Base-by-base conservation (phyloP, 2,329 filamentous ascomycete genomes). In the Pseudogymnoascus sp. region DNA sequence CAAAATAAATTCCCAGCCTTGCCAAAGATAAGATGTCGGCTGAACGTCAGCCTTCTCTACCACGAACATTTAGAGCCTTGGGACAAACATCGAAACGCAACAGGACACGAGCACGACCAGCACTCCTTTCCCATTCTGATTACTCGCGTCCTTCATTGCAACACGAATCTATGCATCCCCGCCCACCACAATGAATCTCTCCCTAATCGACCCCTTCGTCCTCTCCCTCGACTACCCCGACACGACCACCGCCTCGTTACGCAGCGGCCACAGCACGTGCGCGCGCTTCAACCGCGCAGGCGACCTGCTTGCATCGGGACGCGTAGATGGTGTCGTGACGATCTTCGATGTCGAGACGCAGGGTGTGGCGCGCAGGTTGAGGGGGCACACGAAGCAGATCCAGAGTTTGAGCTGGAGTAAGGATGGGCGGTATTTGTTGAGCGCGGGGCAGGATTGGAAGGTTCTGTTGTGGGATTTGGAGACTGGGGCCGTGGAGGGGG, bases 301-400 rank as follows among this genome's bases (percentile, higher is more conserved):
- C 74, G 93, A 99, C 75, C 92, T 94, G 69, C 86, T 99, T 65
- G 94, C 94, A 47, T 96, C 92, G 30, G 94, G 94, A 65, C 87
- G 94, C 71, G 90, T 91, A 64, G 94, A 99, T 76, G 94, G 94
- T 67, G 94, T 91, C 4, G 89, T 99, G 39, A 90, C 96, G 61
- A 89, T 99, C 53, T 99, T 96, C 82, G 94, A 99, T 72, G 85
- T 97, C 58, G 95, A 99, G 75, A 99, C 95, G 8, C 96, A 95
- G 81, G 93, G 94, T 37, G 90, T 97, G 4, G 94, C 94, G 62
- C 88, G 91, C 71, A 99, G 97, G 76, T 79, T 99, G 65, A 86
- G 91, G 66, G 94, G 93, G 11, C 94, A 99, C 75, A 96, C 90
- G 58, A 87, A 90, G 71, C 93, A 94, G 72, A 92, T 99, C 62